Percentiles rank a stretch among this genome's conserved stretches.
phyloP scores from a whole-genome alignment of 2,329 filamentous ascomycete genomes.

The Lecanicillium sp. region DNA sequence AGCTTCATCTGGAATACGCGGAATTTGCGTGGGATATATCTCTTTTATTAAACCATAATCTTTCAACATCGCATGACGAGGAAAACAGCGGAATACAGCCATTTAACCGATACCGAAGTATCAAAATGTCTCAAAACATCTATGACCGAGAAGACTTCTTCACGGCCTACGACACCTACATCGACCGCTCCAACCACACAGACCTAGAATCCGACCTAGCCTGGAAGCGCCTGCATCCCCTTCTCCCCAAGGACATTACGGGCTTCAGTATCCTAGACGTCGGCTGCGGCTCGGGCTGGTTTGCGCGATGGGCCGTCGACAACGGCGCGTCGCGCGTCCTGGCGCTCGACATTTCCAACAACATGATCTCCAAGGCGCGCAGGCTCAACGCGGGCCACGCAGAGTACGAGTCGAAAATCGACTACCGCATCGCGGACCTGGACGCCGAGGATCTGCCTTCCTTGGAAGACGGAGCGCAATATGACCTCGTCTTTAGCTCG shows the following conservation, averaged over 20 bases:
- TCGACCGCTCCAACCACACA: conserved; percentile 28
- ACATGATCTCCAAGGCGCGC: conserved; percentile 32
- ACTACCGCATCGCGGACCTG: conserved; percentile 25
- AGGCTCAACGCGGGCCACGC: conserved; percentile 13
- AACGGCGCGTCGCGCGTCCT: conserved; percentile 26
- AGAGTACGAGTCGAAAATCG: conserved; percentile 16
- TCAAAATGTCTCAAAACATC: conserved; percentile 32
- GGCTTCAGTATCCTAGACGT: conserved; percentile 32
- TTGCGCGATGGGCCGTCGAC: conserved; percentile 32
- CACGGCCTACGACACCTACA: conserved; percentile 28
- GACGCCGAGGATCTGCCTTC: conserved; percentile 20
- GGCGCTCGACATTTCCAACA: conserved; percentile 33
- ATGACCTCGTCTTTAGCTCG: conserved; percentile 32
- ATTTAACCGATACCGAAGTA: too few species aligned
- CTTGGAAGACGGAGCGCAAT: conserved; percentile 7
- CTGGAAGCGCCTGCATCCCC: conserved; percentile 32
- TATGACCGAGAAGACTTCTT: conserved; percentile 35
- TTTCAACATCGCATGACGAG: too few species aligned
- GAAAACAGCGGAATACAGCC: too few species aligned
- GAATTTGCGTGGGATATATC: too few species aligned
- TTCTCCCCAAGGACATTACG: conserved; percentile 25
- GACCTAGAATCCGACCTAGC: conserved; percentile 33
- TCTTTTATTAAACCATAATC: too few species aligned
- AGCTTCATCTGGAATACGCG: too few species aligned
- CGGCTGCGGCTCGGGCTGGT: conserved; percentile 40